A percentile compares a stretch with the other conserved stretches of the same genome.
These are phyloP conservation scores for Coniochaeta sp. DNA, from an alignment of 2,329 filamentous ascomycete species.

Conservation along the genomic window DNA sequence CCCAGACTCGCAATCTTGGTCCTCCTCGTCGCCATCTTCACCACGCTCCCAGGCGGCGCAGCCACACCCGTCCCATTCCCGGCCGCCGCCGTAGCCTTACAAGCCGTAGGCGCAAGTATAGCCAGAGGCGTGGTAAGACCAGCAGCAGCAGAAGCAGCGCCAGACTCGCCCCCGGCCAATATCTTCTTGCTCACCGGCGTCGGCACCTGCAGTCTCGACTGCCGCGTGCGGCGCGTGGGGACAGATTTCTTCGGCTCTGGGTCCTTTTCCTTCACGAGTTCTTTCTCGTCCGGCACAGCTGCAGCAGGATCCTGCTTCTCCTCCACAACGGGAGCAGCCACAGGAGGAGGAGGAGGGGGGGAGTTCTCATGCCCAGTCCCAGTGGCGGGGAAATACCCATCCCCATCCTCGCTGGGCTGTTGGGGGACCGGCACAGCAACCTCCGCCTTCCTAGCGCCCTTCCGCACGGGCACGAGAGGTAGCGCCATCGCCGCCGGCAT, in stretches of 20 bases:
- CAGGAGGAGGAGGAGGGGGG: not conserved
- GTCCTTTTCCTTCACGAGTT: conserved; percentile 1
- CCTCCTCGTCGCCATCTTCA: conserved; percentile 13
- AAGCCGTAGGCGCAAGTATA: not conserved
- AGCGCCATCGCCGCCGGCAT: not conserved
- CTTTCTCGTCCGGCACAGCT: no score
- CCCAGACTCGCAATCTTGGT: conserved; percentile 15
- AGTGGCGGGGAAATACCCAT: not conserved
- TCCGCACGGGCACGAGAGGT: not conserved
- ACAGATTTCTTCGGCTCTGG: not conserved
- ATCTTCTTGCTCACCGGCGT: conserved; percentile 14
- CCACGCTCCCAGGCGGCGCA: not conserved
- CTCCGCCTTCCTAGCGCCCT: conserved; percentile 1
- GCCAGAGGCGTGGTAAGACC: no score
- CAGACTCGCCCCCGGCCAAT: not conserved
- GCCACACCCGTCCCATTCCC: not conserved
- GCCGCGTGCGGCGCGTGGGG: conserved; percentile 10
- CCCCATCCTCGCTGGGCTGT: conserved; percentile 5
- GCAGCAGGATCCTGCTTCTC: no score
- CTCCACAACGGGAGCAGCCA: not conserved
- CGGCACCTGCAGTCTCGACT: conserved; percentile 14
- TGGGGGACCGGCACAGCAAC: not conserved
- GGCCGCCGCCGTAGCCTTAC: not conserved
- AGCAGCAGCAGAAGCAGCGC: conserved; percentile 1
- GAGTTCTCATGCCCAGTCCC: not conserved